phyloP scores from a whole-genome alignment of 257 asterid genomes.

The Leptodermis oblonga region DNA sequence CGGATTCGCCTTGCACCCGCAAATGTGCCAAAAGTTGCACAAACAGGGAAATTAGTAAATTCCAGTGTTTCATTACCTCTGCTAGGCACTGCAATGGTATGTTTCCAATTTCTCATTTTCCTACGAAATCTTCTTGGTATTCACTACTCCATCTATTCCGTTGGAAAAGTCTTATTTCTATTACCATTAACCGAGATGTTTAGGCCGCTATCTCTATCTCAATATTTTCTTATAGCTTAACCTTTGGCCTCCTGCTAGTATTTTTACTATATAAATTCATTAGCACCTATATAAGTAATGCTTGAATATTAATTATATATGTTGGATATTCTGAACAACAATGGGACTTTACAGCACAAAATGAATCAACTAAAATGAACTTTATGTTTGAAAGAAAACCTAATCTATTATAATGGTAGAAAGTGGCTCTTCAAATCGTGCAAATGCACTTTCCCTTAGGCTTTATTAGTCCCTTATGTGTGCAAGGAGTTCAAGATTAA shows the following conservation, averaged over 20 bases:
- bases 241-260: background rate
- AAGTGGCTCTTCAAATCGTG: no score
- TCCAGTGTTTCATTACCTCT: slow-evolving; percentile 4
- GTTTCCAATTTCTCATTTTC: background rate
- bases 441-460: no score
- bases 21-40: slow-evolving; percentile 7
- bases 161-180: no score
- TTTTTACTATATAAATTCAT: background rate
- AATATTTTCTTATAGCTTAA: background rate
- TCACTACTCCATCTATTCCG: background rate
- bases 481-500: no score
- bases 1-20: slow-evolving; percentile 11
- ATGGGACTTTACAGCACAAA: no score
- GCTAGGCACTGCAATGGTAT: slow-evolving; percentile 8
- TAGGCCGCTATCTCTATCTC: background rate
- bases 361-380: no score
- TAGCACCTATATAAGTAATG: no score
- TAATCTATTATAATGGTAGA: no score
- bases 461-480: no score
- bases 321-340: no score
- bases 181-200: background rate
- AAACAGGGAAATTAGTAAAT: background rate
- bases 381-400: no score
- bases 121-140: background rate
- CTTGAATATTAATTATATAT: background rate